phyloP scores from a whole-genome alignment of 495 filamentous ascomycete species.

The Thermochaetoides thermophila region DNA sequence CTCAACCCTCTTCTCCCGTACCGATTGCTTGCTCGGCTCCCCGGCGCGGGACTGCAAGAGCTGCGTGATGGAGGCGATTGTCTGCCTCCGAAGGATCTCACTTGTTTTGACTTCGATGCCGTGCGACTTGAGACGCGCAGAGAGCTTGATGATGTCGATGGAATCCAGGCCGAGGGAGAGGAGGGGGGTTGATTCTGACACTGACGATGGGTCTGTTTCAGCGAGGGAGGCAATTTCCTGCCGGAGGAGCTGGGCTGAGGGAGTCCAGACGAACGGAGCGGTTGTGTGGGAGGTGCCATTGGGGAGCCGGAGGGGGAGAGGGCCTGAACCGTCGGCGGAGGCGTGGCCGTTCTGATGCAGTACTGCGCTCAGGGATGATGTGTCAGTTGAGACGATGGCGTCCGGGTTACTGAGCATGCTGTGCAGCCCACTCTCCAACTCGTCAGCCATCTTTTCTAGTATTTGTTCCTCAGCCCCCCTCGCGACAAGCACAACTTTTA shows the following conservation, averaged over 20 bases:
- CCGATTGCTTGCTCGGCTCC: not conserved
- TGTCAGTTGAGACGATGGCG: not conserved
- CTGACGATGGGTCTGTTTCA: constrained; percentile 27
- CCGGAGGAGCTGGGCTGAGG: constrained; percentile 36
- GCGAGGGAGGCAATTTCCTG: constrained; percentile 47
- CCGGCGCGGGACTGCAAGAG: not conserved
- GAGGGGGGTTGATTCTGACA: constrained; percentile 42
- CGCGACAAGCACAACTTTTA: constrained; percentile 42
- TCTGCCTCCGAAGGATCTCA: constrained; percentile 52
- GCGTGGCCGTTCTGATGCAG: not conserved
- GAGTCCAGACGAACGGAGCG: too few species aligned
- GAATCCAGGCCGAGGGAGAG: constrained; percentile 54
- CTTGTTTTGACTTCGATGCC: constrained; percentile 49
- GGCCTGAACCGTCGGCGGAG: too few species aligned
- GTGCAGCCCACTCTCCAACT: constrained; percentile 20
- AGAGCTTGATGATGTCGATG: constrained; percentile 54
- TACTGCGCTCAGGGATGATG: not conserved
- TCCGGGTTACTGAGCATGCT: constrained; percentile 4
- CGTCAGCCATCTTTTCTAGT: constrained; percentile 24
- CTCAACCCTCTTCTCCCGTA: not conserved
- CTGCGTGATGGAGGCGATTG: constrained; percentile 24
- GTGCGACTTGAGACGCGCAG: constrained; percentile 43
- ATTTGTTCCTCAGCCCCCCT: constrained; percentile 20
- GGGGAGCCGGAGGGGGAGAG: too few species aligned
- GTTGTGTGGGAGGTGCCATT: too few species aligned